Evolutionary conservation across 345 rosid species (phyloP), one percentile per base, ranked within the genome.

Genomic region (Eucalyptus dawsonii): DNA sequence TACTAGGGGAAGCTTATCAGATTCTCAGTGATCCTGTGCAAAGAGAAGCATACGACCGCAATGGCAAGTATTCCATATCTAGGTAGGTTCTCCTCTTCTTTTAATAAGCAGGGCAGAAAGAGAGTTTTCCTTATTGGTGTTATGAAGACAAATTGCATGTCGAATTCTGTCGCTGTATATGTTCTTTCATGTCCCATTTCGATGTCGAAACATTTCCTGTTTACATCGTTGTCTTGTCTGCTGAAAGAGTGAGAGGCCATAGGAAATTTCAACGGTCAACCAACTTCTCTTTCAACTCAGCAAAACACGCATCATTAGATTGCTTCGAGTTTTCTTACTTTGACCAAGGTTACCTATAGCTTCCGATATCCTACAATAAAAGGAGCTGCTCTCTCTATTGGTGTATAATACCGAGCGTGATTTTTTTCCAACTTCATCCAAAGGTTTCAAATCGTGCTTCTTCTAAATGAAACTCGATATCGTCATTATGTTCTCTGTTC

Each of bases 1-100:
- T 90, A 16, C 80, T 96, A 60, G 96, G 96, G 50, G 98, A 96
- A 92, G 98, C 98, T 50, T 96, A 96, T 90, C 98, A 96, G 90
- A 92, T 95, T 85, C 83, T 96, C 85, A 95, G 97, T 90, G 96
- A 96, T 94, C 94, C 96, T 22, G 90, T 87, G 29, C 97, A 94
- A 88, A 91, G 97, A 90, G 94, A 94, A 27, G 93, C 96, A 14
- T 96, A 96, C 69, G 94, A 96, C 88, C 91, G 89, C 87, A 94
- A 93, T 92, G 98, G 98, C 29, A 94, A 95, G 88, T 37, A 92
- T 88, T 89, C 92, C 88, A 49, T 96, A 87, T 94, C 96, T 50
- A 93, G 94, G 98, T 94, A 87, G 85, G 47, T 40, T 76, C 85
- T 76, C 45, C 83, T 37, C 85, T 76, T 40, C 13, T 40, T 21